Conservation (phyloP, 2,329 filamentous ascomycete species). For the Aspergillus melleus region DNA sequence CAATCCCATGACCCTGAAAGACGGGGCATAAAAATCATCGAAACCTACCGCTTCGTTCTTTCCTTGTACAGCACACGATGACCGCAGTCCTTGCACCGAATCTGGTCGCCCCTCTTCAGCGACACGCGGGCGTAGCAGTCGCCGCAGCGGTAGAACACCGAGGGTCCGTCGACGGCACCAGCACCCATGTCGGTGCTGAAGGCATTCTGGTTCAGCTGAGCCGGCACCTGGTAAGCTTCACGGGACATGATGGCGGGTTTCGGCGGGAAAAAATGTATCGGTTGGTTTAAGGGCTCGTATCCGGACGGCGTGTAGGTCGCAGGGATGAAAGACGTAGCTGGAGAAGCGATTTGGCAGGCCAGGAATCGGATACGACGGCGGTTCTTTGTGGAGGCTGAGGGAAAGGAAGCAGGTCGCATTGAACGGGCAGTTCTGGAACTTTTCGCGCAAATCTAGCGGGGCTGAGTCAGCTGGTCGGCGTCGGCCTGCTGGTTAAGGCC, state of each 20-base stretch:
- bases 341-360: neutral
- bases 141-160: conserved; percentile 73
- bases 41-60: conserved; percentile 84
- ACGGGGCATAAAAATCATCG: neutral
- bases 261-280: neutral
- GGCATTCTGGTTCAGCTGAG: conserved; percentile 39
- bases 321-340: neutral
- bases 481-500: neutral
- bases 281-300: neutral
- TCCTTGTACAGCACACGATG: conserved; percentile 97
- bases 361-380: neutral
- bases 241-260: conserved; percentile 55
- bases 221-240: conserved; percentile 74
- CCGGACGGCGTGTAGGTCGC: neutral
- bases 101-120: conserved; percentile 74
- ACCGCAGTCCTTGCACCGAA: conserved; percentile 88
- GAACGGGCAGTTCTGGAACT: conserved; percentile 6
- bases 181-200: conserved; percentile 47
- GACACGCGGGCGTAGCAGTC: conserved; percentile 79
- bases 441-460: neutral
- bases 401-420: neutral
- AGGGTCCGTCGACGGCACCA: conserved; percentile 51
- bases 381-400: neutral
- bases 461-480: neutral
- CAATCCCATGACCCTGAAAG: no score